Evolutionary conservation across 345 rosid genomes (phyloP).

Genomic region (Eucalyptus caleyi): DNA sequence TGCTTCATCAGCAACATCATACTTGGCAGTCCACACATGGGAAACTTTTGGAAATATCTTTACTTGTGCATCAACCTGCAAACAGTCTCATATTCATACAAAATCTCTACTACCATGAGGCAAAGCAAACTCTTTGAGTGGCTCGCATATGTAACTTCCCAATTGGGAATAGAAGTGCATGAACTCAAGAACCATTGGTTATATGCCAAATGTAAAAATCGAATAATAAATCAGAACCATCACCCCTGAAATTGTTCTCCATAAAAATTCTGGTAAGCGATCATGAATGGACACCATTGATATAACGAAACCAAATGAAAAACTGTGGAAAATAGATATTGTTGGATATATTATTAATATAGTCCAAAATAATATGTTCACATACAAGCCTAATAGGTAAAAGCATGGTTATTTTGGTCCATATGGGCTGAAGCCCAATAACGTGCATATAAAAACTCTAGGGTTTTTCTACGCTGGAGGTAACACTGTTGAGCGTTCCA

Average conservation of each 20-base stretch:
- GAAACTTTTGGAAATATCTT: conserved; percentile 43
- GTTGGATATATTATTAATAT: no score
- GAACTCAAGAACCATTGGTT: neutral
- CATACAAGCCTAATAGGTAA: no score
- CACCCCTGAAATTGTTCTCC: neutral
- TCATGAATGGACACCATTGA: neutral
- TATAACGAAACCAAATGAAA: neutral
- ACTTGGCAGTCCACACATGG: no score
- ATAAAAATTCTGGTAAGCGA: neutral
- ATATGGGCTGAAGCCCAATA: no score
- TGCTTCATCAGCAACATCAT: no score
- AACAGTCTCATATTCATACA: conserved; percentile 18
- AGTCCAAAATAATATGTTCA: no score
- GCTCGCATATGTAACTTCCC: neutral
- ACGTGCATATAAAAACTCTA: no score
- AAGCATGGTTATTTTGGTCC: no score
- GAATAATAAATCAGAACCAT: neutral
- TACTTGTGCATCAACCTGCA: conserved; percentile 38
- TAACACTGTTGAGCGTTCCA: no score
- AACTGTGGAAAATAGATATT: neutral
- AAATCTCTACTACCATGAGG: neutral
- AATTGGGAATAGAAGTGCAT: neutral
- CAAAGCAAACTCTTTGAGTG: neutral
- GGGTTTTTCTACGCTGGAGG: no score
- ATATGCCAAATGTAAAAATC: neutral